Conservation (phyloP, 768 basidiomycete species). For the Boletus vinaceobasis region DNA sequence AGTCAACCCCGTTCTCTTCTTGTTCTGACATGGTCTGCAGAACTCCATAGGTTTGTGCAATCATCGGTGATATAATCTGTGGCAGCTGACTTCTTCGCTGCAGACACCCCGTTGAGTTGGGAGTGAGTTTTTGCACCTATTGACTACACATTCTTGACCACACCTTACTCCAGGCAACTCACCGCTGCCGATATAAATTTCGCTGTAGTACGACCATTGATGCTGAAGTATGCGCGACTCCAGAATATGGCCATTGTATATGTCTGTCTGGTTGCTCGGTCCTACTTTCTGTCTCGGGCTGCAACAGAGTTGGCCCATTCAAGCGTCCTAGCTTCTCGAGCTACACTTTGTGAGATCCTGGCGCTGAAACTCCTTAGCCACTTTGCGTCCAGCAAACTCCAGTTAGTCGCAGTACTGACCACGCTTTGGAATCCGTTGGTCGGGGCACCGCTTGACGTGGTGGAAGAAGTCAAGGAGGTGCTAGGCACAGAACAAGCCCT, state of each 20-base stretch:
- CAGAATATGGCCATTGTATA: slow-evolving; percentile 74
- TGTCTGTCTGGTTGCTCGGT: slow-evolving; percentile 72
- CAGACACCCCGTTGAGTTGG: slow-evolving; percentile 76
- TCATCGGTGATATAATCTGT: background rate
- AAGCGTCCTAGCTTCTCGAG: slow-evolving; percentile 65
- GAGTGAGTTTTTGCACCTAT: slow-evolving; percentile 49
- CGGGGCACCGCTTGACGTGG: slow-evolving; percentile 63
- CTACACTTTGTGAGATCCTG: slow-evolving; percentile 81
- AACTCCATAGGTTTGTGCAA: slow-evolving; percentile 26
- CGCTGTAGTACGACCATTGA: slow-evolving; percentile 71
- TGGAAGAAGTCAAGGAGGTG: slow-evolving; percentile 60
- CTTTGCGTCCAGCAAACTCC: slow-evolving; percentile 73
- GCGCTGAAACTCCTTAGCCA: slow-evolving; percentile 81
- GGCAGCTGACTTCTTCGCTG: background rate
- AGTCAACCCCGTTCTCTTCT: slow-evolving; percentile 11
- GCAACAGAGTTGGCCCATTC: slow-evolving; percentile 75
- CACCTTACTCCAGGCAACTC: slow-evolving; percentile 53
- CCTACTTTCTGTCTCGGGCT: slow-evolving; percentile 71
- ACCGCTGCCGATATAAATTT: slow-evolving; percentile 83
- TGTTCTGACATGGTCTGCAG: slow-evolving; percentile 16
- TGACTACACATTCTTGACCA: background rate
- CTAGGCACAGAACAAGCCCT: slow-evolving; percentile 53
- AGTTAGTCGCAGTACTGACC: slow-evolving; percentile 72
- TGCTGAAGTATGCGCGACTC: slow-evolving; percentile 73
- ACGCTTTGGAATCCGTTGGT: slow-evolving; percentile 83